These are phyloP conservation scores for Acacia acuminata DNA, from an alignment of 306 rosid species.

Conservation along the genomic window DNA sequence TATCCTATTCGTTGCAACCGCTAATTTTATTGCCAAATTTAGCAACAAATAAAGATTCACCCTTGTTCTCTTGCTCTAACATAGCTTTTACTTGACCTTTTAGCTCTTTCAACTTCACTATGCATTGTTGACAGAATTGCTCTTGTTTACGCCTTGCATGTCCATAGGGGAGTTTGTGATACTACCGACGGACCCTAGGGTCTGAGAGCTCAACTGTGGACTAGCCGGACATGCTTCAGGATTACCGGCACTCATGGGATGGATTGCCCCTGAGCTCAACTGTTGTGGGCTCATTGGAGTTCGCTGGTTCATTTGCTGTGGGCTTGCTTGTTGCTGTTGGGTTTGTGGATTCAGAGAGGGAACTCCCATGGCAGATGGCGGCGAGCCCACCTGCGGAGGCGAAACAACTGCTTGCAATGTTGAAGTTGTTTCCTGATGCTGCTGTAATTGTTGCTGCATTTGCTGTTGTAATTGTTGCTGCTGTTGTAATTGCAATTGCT, in stretches of 20 bases:
- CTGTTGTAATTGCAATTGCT: constrained; percentile 30
- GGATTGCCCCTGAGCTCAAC: constrained; percentile 87
- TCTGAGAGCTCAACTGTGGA: constrained; percentile 96
- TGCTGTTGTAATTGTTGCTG: constrained; percentile 48
- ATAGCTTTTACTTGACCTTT: neutral
- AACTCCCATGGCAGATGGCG: constrained; percentile 87
- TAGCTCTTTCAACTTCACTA: constrained; percentile 33
- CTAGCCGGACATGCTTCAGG: constrained; percentile 93
- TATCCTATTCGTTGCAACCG: neutral
- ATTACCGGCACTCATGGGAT: constrained; percentile 81
- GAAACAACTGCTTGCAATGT: constrained; percentile 82
- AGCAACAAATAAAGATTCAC: neutral
- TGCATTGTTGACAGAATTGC: constrained; percentile 71
- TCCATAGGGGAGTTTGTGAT: constrained; percentile 86
- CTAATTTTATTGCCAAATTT: constrained; percentile 10
- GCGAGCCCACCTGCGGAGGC: constrained; percentile 89
- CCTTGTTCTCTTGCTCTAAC: neutral
- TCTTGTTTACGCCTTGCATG: constrained; percentile 88
- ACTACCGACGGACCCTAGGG: constrained; percentile 77
- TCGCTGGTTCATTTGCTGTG: constrained; percentile 91
- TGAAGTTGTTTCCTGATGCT: constrained; percentile 74
- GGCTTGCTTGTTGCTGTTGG: constrained; percentile 77
- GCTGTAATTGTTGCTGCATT: constrained; percentile 45
- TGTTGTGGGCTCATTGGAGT: constrained; percentile 97
- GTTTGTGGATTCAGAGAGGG: constrained; percentile 71